Evolutionary conservation across 257 asterid genomes (phyloP), one percentile per base, ranked within the genome.

Genomic region (Sherardia arvensis): DNA sequence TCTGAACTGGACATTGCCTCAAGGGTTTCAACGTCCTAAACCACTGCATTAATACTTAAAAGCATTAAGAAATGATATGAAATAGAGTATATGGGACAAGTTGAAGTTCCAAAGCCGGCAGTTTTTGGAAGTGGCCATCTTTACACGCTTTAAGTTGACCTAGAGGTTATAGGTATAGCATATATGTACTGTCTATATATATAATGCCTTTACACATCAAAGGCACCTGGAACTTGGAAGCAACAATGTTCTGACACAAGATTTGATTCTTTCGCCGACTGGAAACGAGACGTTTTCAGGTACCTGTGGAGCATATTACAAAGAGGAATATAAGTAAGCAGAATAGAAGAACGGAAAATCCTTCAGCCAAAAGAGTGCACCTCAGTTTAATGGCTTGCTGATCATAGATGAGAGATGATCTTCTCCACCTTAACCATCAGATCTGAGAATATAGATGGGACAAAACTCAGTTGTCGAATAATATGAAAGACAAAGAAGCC

Each of bases 391-490:
- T 30, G 53, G 54, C n/a, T n/a, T 18, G 59, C 34, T 34, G 38
- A 55, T 64, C 86, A 96, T 68, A 91, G 43, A 57, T 84, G 84
- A 57, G 62, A 75, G 72, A 91, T 73, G 67, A 88, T 84, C 62
- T 77, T 70, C 81, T 88, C 98, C 69, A 88, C 91, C 17, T 86
- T 86, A 45, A 72, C 70, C 74, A 88, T 59, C 65, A 85, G 69
- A 75, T 91, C 96, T 91, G 89, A 27, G 36, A 70, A 77, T 66
- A 45, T 6, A 59, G 56, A 25, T 25, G 43, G 30, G 67, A 47
- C 67, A 23, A 59, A 40, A 67, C 15, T 25, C 59, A 4, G 7
- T 5, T 27, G 17, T 21, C 38, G 25, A 45, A 45, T 30, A 18
- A 47, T 12, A 4, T 9, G 11, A 32, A 17, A 17, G 40, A 60